Percentiles rank a stretch among this genome's conserved stretches.
These are phyloP conservation scores for Blastobotrys capitulatus DNA, from an alignment of 1,139 yeast genomes.

Conservation along the genomic window DNA sequence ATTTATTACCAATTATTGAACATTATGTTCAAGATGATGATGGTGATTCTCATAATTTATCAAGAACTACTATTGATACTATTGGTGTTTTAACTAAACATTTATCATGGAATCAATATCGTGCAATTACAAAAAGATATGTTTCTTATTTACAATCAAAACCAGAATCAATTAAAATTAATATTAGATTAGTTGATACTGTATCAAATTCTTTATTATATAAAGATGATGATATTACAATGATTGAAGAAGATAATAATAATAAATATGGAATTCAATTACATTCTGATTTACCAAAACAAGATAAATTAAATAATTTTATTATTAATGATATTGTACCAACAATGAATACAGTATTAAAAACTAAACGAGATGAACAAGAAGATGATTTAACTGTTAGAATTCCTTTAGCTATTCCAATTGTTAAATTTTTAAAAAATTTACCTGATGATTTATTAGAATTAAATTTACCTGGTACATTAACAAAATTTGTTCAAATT, in stretches of 20 bases:
- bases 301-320: conserved; percentile 46
- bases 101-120: conserved; percentile 75
- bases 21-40: conserved; percentile 50
- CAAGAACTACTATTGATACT: conserved; percentile 65
- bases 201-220: conserved; percentile 48
- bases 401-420: conserved; percentile 76
- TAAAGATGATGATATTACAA: conserved; percentile 13
- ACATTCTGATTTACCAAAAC: conserved; percentile 30
- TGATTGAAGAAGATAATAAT: conserved; percentile 33
- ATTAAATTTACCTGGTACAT: conserved; percentile 67
- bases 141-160: conserved; percentile 49
- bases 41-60: conserved; percentile 62
- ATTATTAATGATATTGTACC: conserved; percentile 59
- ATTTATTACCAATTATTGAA: conserved; percentile 79
- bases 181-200: conserved; percentile 59
- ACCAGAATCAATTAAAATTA: conserved; percentile 50
- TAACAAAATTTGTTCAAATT: conserved; percentile 83
- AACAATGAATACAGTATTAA: conserved; percentile 52
- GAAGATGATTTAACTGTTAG: conserved; percentile 76
- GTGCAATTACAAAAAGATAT: conserved; percentile 69
- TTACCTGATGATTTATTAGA: conserved; percentile 53
- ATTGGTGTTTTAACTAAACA: conserved; percentile 55
- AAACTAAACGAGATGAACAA: conserved; percentile 39
- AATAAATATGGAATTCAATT: conserved; percentile 30
- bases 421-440: conserved; percentile 63